phyloP scores from a whole-genome alignment of 495 filamentous ascomycete genomes.

The Neurospora africana region DNA sequence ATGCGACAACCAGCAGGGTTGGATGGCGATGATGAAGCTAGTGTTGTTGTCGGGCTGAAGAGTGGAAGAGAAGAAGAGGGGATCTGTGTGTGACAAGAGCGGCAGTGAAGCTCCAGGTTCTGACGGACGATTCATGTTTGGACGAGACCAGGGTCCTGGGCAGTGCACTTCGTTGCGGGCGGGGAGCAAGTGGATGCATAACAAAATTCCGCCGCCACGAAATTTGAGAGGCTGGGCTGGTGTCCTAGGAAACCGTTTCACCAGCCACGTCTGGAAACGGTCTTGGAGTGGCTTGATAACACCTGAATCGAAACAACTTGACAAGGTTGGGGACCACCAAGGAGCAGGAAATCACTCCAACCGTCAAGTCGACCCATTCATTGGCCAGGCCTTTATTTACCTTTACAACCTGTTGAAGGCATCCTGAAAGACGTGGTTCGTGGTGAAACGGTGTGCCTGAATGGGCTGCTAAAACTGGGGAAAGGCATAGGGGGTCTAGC shows the following conservation, averaged over 20 bases:
- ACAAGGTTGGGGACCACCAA: neutral
- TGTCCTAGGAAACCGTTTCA: conserved; percentile 6
- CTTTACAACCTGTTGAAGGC: neutral
- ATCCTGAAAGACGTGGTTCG: neutral
- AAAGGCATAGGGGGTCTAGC: neutral
- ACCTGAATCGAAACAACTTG: neutral
- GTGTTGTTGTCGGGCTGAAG: conserved; percentile 3
- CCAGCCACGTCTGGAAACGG: conserved; percentile 11
- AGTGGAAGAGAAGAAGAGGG: conserved; percentile 7
- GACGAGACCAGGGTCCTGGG: neutral
- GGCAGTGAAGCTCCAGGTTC: neutral
- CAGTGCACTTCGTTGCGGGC: conserved; percentile 2
- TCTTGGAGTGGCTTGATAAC: neutral
- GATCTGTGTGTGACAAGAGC: neutral
- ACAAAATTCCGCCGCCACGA: conserved; percentile 6
- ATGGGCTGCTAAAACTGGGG: neutral
- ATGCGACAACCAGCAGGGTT: conserved; percentile 13
- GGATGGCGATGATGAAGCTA: conserved; percentile 12
- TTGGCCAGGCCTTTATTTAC: neutral
- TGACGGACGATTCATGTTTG: neutral
- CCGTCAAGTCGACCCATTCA: neutral
- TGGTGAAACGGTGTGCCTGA: neutral
- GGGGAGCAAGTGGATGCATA: neutral
- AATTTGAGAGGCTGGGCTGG: conserved; percentile 25
- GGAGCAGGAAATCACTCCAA: neutral